phyloP scores from a whole-genome alignment of 768 basidiomycete species.

The Lactarius evosmus region DNA sequence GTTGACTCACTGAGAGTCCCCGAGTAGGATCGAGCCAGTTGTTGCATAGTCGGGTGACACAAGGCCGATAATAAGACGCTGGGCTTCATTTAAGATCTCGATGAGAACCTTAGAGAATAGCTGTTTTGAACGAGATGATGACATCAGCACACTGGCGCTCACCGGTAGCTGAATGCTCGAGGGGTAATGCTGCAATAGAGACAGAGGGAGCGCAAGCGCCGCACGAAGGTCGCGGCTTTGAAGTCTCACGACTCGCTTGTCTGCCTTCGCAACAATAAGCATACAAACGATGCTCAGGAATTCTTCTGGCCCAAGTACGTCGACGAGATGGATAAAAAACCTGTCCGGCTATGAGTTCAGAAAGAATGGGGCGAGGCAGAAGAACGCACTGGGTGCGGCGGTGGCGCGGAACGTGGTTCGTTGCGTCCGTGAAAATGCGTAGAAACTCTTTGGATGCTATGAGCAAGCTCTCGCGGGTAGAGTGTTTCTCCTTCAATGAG shows the following conservation, averaged over 20 bases:
- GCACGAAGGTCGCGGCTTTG: conserved; percentile 53
- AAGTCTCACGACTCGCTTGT: conserved; percentile 66
- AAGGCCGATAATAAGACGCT: conserved; percentile 51
- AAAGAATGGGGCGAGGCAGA: not conserved
- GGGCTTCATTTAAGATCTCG: conserved; percentile 64
- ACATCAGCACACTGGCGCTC: conserved; percentile 28
- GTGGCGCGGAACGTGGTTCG: conserved; percentile 88
- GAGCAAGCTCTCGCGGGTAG: conserved; percentile 56
- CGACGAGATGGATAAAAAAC: conserved; percentile 85
- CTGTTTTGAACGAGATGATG: conserved; percentile 6
- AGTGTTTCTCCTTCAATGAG: conserved; percentile 61
- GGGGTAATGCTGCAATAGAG: conserved; percentile 57
- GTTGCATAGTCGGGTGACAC: conserved; percentile 36
- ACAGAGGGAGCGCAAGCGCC: conserved; percentile 62
- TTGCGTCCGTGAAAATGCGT: conserved; percentile 90
- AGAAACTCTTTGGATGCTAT: conserved; percentile 76
- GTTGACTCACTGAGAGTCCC: conserved; percentile 49
- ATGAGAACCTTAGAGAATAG: conserved; percentile 48
- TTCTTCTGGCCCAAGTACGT: conserved; percentile 72
- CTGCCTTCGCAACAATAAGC: conserved; percentile 77
- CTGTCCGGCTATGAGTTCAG: conserved; percentile 38
- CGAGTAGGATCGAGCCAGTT: conserved; percentile 49
- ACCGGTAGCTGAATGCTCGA: conserved; percentile 52
- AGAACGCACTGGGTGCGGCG: conserved; percentile 74
- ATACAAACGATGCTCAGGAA: conserved; percentile 83